A percentile compares a stretch with the other conserved stretches of the same genome.
phyloP scores from a whole-genome alignment of 2,329 filamentous ascomycete species.

The Sarocladium brachiariae region DNA sequence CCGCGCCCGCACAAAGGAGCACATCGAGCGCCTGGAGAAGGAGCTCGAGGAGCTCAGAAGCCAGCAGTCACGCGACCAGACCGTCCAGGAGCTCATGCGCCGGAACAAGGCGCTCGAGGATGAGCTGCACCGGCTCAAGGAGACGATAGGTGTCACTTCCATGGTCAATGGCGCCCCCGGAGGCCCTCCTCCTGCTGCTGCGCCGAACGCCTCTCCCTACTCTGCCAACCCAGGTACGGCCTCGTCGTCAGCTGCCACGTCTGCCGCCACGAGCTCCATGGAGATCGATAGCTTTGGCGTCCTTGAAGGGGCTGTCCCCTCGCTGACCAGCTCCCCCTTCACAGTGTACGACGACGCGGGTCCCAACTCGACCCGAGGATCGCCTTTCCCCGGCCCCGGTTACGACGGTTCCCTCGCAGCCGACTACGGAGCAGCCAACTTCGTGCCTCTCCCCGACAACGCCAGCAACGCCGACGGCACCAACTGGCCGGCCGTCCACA shows the following conservation, averaged over 20 bases:
- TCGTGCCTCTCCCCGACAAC: slow-evolving; percentile 21
- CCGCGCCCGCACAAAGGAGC: slow-evolving; percentile 75
- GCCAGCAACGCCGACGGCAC: slow-evolving; percentile 37
- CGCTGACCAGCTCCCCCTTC: slow-evolving; percentile 13
- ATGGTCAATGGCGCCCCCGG: neutral
- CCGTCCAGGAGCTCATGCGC: slow-evolving; percentile 44
- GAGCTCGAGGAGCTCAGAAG: slow-evolving; percentile 65
- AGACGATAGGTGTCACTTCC: slow-evolving; percentile 32
- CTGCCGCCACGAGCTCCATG: slow-evolving; percentile 12
- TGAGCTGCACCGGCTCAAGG: slow-evolving; percentile 39
- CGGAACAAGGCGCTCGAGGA: slow-evolving; percentile 48
- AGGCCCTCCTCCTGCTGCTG: no score
- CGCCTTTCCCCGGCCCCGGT: slow-evolving; percentile 32
- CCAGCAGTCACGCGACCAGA: slow-evolving; percentile 40
- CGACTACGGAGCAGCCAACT: slow-evolving; percentile 32
- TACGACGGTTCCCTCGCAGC: slow-evolving; percentile 33
- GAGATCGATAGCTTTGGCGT: slow-evolving; percentile 11
- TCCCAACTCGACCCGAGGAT: slow-evolving; percentile 35
- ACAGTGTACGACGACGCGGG: slow-evolving; percentile 36
- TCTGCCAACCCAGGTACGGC: slow-evolving; percentile 31
- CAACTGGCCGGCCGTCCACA: slow-evolving; percentile 33
- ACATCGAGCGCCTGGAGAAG: slow-evolving; percentile 72
- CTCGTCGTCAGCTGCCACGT: slow-evolving; percentile 8
- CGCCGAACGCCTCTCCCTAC: slow-evolving; percentile 33
- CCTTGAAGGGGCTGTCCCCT: neutral